Evolutionary conservation across 2,329 filamentous ascomycete species (phyloP).

Genomic region (Colletotrichum musae): DNA sequence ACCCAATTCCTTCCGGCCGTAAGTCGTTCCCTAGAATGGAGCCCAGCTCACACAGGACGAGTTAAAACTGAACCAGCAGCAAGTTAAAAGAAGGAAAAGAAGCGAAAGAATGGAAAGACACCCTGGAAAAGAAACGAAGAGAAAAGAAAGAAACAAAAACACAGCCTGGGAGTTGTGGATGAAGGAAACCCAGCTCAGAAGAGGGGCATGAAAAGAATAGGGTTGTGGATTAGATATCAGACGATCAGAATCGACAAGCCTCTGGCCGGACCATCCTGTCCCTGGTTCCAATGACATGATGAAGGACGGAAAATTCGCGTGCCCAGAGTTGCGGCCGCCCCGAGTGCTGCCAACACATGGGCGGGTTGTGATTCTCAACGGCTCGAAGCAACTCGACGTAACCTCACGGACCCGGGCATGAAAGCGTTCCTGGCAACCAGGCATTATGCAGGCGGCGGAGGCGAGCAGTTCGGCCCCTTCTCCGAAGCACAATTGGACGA

Average conservation of each 20-base stretch:
- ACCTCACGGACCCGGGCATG: constrained; percentile 22
- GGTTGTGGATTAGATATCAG: constrained; percentile 29
- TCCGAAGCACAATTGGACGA: constrained; percentile 24
- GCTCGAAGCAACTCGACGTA: constrained; percentile 16
- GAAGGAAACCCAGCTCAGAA: constrained; percentile 1
- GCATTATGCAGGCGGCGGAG: constrained; percentile 7
- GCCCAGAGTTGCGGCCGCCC: not conserved
- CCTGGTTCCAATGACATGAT: constrained; percentile 9
- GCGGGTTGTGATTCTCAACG: not conserved
- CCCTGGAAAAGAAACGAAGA: not conserved
- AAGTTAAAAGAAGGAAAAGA: not conserved
- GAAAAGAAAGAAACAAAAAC: constrained; percentile 4
- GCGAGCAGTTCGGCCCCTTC: constrained; percentile 8
- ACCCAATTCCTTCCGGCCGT: not conserved
- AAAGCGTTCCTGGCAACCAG: constrained; percentile 5
- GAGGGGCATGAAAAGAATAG: constrained; percentile 11
- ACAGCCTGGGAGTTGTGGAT: constrained; percentile 13
- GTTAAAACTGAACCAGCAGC: constrained; percentile 36
- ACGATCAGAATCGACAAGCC: constrained; percentile 5
- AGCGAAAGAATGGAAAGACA: not conserved
- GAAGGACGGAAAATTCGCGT: constrained; percentile 11
- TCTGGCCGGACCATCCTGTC: constrained; percentile 13
- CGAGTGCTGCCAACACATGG: constrained; percentile 1
- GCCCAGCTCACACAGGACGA: constrained; percentile 19
- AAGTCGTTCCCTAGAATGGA: constrained; percentile 9